Conservation (phyloP, 2,329 filamentous ascomycete genomes). For the Aspergillus pseudoglaucus region DNA sequence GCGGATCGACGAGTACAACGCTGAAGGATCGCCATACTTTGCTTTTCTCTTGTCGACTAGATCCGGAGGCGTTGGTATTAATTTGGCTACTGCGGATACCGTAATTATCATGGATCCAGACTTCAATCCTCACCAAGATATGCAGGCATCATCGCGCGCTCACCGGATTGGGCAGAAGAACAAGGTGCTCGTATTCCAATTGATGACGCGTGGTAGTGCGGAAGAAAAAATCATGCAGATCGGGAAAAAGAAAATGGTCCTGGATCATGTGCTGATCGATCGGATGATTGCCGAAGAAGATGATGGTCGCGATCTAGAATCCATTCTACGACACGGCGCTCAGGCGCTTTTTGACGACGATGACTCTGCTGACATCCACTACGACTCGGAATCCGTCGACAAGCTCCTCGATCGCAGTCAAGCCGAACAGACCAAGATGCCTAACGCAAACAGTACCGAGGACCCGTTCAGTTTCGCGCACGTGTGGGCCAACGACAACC, state of each 20-base stretch:
- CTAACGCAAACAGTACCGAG: constrained; percentile 61
- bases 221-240: constrained; percentile 97
- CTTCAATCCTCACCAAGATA: constrained; percentile 96
- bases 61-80: constrained; percentile 94
- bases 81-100: constrained; percentile 91
- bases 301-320: constrained; percentile 71
- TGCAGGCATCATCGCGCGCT: constrained; percentile 88
- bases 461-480: constrained; percentile 83
- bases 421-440: constrained; percentile 63
- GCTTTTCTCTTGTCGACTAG: constrained; percentile 90
- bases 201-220: constrained; percentile 80
- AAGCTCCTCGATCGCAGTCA: constrained; percentile 82
- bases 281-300: constrained; percentile 81
- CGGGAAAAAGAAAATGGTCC: constrained; percentile 88
- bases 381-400: constrained; percentile 77
- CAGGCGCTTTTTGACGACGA: constrained; percentile 77
- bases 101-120: constrained; percentile 97
- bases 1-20: constrained; percentile 89
- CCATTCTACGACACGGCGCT: constrained; percentile 80
- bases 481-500: constrained; percentile 82
- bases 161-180: constrained; percentile 95
- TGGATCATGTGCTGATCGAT: constrained; percentile 92
- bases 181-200: constrained; percentile 89
- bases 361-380: constrained; percentile 64
- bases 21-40: constrained; percentile 72